A percentile compares a stretch with the other conserved stretches of the same genome.
Evolutionary conservation across 2,329 filamentous ascomycete species (phyloP).

Genomic region (Boeremia lycopersici): DNA sequence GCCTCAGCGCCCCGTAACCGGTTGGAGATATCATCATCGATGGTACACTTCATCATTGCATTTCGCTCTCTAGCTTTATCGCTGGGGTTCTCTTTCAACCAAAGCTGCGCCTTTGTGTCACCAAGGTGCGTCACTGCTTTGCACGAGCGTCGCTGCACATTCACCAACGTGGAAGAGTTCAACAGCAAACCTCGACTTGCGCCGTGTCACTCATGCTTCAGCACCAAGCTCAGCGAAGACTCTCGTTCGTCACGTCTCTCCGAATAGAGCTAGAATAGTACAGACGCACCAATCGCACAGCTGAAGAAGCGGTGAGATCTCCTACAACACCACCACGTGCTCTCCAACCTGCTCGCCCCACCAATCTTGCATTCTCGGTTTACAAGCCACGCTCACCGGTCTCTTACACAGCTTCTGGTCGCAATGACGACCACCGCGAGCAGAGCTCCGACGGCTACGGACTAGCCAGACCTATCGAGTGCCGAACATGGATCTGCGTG

Average conservation of each 20-base stretch:
- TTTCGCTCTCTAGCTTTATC: neutral
- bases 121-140: constrained; percentile 7
- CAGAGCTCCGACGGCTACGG: neutral
- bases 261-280: neutral
- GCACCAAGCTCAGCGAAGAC: neutral
- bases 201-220: constrained; percentile 9
- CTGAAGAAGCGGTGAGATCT: constrained; percentile 13
- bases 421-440: neutral
- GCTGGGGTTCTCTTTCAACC: neutral
- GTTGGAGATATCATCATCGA: neutral
- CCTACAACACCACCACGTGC: neutral
- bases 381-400: constrained; percentile 6
- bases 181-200: constrained; percentile 3
- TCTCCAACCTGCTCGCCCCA: neutral
- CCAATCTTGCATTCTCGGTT: neutral
- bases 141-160: constrained; percentile 8
- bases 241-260: constrained; percentile 2
- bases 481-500: neutral
- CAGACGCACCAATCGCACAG: neutral
- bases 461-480: neutral
- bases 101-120: constrained; percentile 1
- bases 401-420: constrained; percentile 6
- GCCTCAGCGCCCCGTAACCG: neutral
- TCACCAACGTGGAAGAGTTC: neutral
- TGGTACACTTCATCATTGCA: neutral